phyloP scores from a whole-genome alignment of 202 grass and related monocot genomes.

The Brachypodium distachyon region DNA sequence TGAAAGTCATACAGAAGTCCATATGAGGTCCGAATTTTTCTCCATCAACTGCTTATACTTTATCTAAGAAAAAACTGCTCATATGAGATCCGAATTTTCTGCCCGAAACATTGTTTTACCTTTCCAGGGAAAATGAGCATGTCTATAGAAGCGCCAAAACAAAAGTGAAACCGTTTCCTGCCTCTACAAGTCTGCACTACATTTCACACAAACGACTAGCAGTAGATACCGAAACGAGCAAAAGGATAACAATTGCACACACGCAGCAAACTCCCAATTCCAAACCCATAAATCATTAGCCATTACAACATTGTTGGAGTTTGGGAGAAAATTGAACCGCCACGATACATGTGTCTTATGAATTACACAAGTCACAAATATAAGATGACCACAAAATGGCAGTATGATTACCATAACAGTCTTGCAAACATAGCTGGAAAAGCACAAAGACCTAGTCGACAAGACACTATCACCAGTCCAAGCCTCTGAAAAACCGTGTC shows the following conservation, averaged over 20 bases:
- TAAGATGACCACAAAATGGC: background rate
- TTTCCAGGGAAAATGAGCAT: no score
- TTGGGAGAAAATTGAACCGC: background rate
- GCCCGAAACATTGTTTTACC: no score
- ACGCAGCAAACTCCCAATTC: background rate
- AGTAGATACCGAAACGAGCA: background rate
- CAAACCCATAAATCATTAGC: background rate
- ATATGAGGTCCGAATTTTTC: no score
- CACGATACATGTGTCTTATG: conserved; percentile 21
- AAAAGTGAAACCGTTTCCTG: no score
- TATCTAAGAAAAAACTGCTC: no score
- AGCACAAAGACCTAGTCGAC: conserved; percentile 21
- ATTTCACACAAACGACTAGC: no score
- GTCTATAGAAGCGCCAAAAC: no score
- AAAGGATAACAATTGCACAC: background rate
- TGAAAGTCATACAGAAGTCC: no score
- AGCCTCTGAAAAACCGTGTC: conserved; percentile 55
- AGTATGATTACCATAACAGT: conserved; percentile 8
- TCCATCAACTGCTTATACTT: no score
- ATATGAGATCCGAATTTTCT: no score
- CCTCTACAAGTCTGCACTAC: no score
- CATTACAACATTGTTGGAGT: conserved; percentile 1
- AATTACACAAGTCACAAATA: conserved; percentile 25
- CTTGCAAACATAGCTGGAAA: conserved; percentile 26
- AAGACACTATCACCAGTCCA: conserved; percentile 62